These are phyloP conservation scores for Crassisporium funariophilum DNA, from an alignment of 768 basidiomycete genomes.

Conservation along the genomic window DNA sequence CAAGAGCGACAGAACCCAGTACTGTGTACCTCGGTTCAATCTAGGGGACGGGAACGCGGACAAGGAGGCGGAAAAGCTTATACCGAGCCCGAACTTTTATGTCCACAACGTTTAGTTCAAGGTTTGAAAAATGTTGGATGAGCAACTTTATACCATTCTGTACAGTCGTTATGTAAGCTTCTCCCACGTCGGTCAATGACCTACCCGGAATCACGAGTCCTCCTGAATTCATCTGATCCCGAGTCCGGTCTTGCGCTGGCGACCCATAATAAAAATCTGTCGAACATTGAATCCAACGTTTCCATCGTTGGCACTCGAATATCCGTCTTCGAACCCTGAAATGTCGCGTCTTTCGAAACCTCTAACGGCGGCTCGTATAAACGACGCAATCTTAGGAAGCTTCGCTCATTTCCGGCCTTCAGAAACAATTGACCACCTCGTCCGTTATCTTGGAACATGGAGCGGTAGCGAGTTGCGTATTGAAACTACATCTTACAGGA, in stretches of 20 bases:
- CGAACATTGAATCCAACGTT: slow-evolving; percentile 6
- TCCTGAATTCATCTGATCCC: no score
- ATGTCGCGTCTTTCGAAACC: slow-evolving; percentile 59
- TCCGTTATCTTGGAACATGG: slow-evolving; percentile 81
- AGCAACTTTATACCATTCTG: slow-evolving; percentile 24
- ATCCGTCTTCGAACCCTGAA: not conserved
- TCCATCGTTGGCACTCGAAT: not conserved
- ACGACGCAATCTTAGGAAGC: slow-evolving; percentile 64
- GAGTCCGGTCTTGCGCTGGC: not conserved
- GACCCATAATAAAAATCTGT: not conserved
- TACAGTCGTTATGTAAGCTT: slow-evolving; percentile 42
- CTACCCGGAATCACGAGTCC: slow-evolving; percentile 26
- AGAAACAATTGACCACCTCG: slow-evolving; percentile 67
- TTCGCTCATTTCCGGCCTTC: slow-evolving; percentile 63
- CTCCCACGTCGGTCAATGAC: slow-evolving; percentile 36
- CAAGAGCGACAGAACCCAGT: slow-evolving; percentile 34
- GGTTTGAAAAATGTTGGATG: slow-evolving; percentile 19
- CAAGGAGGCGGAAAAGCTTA: slow-evolving; percentile 82
- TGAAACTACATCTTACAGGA: slow-evolving; percentile 6
- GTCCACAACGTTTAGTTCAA: slow-evolving; percentile 81
- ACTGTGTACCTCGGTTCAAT: slow-evolving; percentile 44
- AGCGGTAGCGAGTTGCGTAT: slow-evolving; percentile 82
- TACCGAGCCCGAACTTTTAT: slow-evolving; percentile 90
- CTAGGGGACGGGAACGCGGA: slow-evolving; percentile 95
- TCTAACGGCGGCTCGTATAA: slow-evolving; percentile 51